phyloP scores from a whole-genome alignment of 148 eudicot species.

The Persicaria tinctoria region DNA sequence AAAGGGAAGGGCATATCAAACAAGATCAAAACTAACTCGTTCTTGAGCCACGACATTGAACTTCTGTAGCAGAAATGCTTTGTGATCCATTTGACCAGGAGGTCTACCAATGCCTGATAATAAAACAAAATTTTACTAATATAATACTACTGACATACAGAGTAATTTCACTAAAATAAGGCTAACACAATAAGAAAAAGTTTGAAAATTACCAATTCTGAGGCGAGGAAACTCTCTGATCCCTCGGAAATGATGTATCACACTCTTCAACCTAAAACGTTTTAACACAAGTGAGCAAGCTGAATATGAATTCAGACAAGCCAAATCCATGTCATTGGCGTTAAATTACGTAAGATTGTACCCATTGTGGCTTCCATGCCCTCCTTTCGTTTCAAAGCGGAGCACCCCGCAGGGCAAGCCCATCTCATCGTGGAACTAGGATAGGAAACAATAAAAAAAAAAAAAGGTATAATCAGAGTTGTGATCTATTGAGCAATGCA shows the following conservation, averaged over 20 bases:
- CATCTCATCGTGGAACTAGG: constrained; percentile 92
- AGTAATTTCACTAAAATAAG: not conserved
- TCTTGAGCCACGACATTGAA: constrained; percentile 70
- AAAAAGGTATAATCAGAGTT: not conserved
- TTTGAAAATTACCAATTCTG: constrained; percentile 62
- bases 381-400: constrained; percentile 63
- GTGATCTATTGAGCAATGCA: not conserved
- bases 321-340: not conserved
- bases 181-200: constrained; percentile 11
- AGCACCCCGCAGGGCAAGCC: constrained; percentile 80
- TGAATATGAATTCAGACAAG: not conserved
- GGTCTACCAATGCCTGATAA: constrained; percentile 88
- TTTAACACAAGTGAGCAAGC: not conserved
- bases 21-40: constrained; percentile 37
- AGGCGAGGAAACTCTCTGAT: constrained; percentile 72
- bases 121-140: not conserved
- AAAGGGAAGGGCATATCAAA: not conserved
- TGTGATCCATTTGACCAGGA: constrained; percentile 97
- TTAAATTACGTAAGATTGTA: constrained; percentile 21
- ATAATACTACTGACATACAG: constrained; percentile 12
- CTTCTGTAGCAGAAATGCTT: constrained; percentile 89
- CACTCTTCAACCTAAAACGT: constrained; percentile 62
- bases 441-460: not conserved
- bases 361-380: constrained; percentile 92
- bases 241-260: constrained; percentile 72